These are phyloP conservation scores for Penstemon davidsonii DNA, from an alignment of 257 asterid genomes.

Conservation along the genomic window DNA sequence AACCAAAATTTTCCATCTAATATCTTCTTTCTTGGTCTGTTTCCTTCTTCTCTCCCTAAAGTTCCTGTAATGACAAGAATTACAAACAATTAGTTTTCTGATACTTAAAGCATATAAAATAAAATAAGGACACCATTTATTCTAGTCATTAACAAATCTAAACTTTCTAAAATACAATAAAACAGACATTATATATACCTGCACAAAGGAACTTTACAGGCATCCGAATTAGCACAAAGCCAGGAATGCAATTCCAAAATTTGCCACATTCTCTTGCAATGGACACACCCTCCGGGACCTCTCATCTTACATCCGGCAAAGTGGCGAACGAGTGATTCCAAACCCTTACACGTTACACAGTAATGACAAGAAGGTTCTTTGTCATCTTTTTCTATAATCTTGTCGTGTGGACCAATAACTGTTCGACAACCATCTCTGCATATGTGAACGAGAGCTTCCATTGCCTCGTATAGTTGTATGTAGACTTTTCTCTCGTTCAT, in stretches of 20 bases:
- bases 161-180: too few species aligned
- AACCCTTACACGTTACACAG: slow-evolving; percentile 60
- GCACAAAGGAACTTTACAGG: slow-evolving; percentile 80
- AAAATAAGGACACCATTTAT: too few species aligned
- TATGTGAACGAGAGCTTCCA: slow-evolving; percentile 92
- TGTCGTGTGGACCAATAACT: slow-evolving; percentile 66
- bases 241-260: slow-evolving; percentile 80
- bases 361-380: slow-evolving; percentile 54
- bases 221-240: slow-evolving; percentile 60
- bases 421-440: slow-evolving; percentile 84
- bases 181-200: slow-evolving; percentile 30
- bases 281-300: slow-evolving; percentile 70
- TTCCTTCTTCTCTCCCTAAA: slow-evolving; percentile 57
- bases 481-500: slow-evolving; percentile 51
- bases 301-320: slow-evolving; percentile 75
- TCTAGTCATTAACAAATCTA: too few species aligned
- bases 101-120: too few species aligned
- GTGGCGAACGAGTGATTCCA: slow-evolving; percentile 72
- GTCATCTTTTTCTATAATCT: slow-evolving; percentile 36
- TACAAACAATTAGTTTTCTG: too few species aligned
- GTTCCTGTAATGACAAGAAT: slow-evolving; percentile 26
- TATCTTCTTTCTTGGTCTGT: slow-evolving; percentile 69
- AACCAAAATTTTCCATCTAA: slow-evolving; percentile 74
- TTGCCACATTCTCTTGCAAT: slow-evolving; percentile 92
- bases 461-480: slow-evolving; percentile 71